Evolutionary conservation across 805 yeast species (phyloP), one percentile per base, ranked within the genome.

Genomic region (Zygotorulaspora danielsina): DNA sequence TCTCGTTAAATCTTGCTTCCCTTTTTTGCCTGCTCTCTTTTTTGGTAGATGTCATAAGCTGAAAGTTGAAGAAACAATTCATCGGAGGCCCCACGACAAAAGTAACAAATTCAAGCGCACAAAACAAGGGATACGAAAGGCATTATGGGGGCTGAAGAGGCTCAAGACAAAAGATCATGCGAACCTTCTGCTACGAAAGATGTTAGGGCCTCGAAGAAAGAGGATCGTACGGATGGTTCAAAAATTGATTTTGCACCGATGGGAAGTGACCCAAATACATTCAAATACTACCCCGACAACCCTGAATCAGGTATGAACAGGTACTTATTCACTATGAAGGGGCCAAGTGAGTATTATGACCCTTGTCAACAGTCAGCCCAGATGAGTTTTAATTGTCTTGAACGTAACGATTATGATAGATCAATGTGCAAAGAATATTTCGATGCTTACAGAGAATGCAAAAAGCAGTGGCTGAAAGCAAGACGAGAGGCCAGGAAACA

Each of bases 401-500:
- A 86, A 51, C 63, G 83, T 35, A 85, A 89, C 56, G 72, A 80
- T 51, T 81, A 76, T 69, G 86, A 76, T 69, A 76, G 71, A 68
- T 78, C 70, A 38, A 72, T 63, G 64, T 87, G 81, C 68, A 76
- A 65, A 60, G 95, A 84, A 43, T 90, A 85, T 57, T 93, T 90
- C 60, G 87, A 81, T 53, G 96, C 97, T 0, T 90, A 90, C 59
- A 71, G 90, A 44, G 98, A 90, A 55, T 90, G 98, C 65, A 83
- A 84, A 58, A 80, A 80, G 54, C 84, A 73, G 45, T 84, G 89
- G 89, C 63, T 74, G 57, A 55, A 44, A 9, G 60, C 66, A 34
- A 66, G 72, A 53, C 62, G 65, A 36, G 44, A 46, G n/a, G 64
- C 65, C 40, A 51, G 60, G 13, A 40, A 57, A 21, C 50, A 53